phyloP scores from a whole-genome alignment of 495 filamentous ascomycete species.

The Penicillium nucicola region DNA sequence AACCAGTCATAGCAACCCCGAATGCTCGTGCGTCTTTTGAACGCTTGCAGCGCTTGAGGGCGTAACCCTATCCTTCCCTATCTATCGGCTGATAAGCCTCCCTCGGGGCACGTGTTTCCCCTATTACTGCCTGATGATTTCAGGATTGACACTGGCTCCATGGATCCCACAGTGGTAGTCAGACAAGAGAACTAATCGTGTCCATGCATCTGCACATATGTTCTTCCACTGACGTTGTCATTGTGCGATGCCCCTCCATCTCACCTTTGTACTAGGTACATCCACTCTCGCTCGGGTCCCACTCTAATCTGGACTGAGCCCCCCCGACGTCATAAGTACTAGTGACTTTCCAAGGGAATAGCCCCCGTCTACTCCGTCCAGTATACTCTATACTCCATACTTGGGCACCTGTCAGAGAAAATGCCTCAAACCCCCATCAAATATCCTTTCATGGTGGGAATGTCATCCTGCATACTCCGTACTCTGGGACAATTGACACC shows the following conservation, averaged over 20 bases:
- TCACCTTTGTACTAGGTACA: conserved; percentile 1
- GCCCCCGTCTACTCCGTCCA: background rate
- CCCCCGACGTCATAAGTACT: conserved; percentile 6
- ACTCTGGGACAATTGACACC: background rate
- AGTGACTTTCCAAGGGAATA: background rate
- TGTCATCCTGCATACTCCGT: background rate
- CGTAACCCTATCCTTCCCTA: conserved; percentile 7
- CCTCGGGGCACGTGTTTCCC: background rate
- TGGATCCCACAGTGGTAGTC: too few species aligned
- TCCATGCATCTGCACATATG: background rate
- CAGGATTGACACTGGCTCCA: background rate
- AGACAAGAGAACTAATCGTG: background rate
- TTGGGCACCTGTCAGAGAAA: background rate
- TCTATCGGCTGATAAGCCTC: conserved; percentile 6
- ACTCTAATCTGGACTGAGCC: conserved; percentile 6
- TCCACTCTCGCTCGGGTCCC: conserved; percentile 5
- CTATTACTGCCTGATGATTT: background rate
- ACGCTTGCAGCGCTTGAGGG: conserved; percentile 10
- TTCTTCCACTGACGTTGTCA: background rate
- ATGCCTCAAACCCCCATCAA: background rate
- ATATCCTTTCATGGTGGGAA: background rate
- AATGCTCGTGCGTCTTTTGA: conserved; percentile 9
- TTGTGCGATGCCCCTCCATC: background rate
- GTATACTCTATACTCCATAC: background rate
- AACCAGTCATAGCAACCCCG: conserved; percentile 2